phyloP scores from a whole-genome alignment of 495 filamentous ascomycete genomes.

The Talaromyces ruber region DNA sequence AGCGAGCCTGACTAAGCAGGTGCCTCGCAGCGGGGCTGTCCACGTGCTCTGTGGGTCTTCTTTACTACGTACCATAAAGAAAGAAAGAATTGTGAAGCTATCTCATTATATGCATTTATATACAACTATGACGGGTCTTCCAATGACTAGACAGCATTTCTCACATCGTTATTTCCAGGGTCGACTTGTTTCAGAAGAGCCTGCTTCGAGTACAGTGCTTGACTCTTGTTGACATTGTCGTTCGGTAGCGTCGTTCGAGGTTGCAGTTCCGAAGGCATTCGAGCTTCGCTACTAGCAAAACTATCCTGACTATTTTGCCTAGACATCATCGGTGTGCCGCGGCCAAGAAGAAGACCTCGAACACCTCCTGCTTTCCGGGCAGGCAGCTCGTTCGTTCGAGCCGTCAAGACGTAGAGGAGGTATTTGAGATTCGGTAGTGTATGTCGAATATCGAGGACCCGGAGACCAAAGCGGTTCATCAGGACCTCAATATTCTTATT shows the following conservation, averaged over 20 bases:
- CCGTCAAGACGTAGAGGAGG: conserved; percentile 76
- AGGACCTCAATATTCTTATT: conserved; percentile 91
- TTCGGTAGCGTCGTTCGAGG: background rate
- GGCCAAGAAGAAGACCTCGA: conserved; percentile 43
- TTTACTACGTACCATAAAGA: background rate
- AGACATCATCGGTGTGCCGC: conserved; percentile 24
- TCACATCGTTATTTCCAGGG: background rate
- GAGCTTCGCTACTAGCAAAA: conserved; percentile 24
- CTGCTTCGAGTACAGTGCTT: background rate
- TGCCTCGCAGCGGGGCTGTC: background rate
- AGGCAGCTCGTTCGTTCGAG: conserved; percentile 67
- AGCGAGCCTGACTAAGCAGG: conserved; percentile 21
- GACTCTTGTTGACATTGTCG: background rate
- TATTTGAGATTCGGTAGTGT: conserved; percentile 92
- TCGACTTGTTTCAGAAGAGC: background rate
- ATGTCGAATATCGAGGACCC: conserved; percentile 77
- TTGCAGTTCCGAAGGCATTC: background rate
- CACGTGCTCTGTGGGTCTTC: background rate
- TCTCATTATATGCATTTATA: background rate
- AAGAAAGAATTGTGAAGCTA: background rate
- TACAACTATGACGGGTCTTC: background rate
- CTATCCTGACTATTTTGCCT: conserved; percentile 34
- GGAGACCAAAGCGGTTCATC: conserved; percentile 61
- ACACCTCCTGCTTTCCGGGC: conserved; percentile 71
- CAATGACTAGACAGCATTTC: background rate